A percentile compares a stretch with the other conserved stretches of the same genome.
These are phyloP conservation scores for Orychophragmus violaceus DNA, from an alignment of 345 rosid genomes.

Conservation along the genomic window DNA sequence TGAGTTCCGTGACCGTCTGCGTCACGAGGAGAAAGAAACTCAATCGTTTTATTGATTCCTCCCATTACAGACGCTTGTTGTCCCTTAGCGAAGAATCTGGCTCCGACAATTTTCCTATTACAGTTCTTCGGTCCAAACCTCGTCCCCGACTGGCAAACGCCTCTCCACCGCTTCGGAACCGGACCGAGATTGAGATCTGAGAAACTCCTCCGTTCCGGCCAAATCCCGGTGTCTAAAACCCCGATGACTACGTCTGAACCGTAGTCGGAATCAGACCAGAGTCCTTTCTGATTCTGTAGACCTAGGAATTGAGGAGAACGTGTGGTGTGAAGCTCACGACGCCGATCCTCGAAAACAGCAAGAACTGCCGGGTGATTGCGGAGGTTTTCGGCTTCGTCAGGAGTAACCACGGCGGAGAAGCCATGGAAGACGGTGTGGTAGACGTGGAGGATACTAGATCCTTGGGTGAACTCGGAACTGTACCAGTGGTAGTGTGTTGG, in stretches of 20 bases:
- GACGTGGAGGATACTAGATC: constrained; percentile 57
- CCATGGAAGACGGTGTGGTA: constrained; percentile 95
- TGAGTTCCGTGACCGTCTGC: constrained; percentile 90
- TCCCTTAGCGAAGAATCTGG: constrained; percentile 72
- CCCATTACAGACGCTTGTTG: constrained; percentile 49
- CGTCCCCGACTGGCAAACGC: constrained; percentile 52
- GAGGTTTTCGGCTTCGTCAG: constrained; percentile 41
- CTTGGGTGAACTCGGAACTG: constrained; percentile 56
- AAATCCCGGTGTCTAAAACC: constrained; percentile 74
- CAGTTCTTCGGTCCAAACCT: constrained; percentile 42
- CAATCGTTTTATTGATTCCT: constrained; percentile 64
- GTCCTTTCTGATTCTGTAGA: constrained; percentile 62
- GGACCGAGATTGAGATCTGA: constrained; percentile 71
- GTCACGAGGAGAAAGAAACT: constrained; percentile 76
- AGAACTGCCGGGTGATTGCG: constrained; percentile 60
- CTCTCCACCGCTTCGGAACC: constrained; percentile 70
- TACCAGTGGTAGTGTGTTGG: constrained; percentile 88
- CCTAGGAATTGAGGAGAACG: constrained; percentile 89
- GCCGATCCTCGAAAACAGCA: constrained; percentile 57
- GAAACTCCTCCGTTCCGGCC: constrained; percentile 85
- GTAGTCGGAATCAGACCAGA: constrained; percentile 83
- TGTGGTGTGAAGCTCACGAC: constrained; percentile 75
- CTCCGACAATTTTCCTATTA: constrained; percentile 71
- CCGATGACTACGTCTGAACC: constrained; percentile 88
- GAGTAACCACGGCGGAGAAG: constrained; percentile 63